Evolutionary conservation across 768 basidiomycete species (phyloP).

Genomic region (Ramaria sp.): DNA sequence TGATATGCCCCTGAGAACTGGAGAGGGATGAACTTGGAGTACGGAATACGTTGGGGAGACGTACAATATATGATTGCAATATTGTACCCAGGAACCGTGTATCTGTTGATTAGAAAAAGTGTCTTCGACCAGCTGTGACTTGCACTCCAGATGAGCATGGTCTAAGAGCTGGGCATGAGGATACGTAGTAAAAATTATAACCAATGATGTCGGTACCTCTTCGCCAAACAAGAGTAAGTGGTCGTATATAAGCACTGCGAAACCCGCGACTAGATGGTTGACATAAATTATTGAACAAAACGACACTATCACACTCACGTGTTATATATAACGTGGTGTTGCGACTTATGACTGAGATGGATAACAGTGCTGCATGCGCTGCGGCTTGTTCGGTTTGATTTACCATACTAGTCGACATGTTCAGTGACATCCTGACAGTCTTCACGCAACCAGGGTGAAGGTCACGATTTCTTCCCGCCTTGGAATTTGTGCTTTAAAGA

Average conservation of each 20-base stretch:
- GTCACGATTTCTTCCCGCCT: too few species aligned
- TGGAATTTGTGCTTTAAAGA: too few species aligned
- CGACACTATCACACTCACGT: too few species aligned
- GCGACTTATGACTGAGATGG: too few species aligned
- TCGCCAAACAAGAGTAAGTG: constrained; percentile 30
- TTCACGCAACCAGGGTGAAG: too few species aligned
- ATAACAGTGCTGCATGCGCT: too few species aligned
- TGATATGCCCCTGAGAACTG: too few species aligned
- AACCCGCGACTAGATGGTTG: constrained; percentile 19
- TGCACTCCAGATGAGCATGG: constrained; percentile 28
- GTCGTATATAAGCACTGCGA: constrained; percentile 29
- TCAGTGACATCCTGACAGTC: too few species aligned
- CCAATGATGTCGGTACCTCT: constrained; percentile 19
- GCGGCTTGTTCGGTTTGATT: too few species aligned
- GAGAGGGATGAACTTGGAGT: not conserved
- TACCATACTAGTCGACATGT: too few species aligned
- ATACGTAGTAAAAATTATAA: not conserved
- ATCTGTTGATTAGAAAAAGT: constrained; percentile 31
- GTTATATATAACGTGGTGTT: too few species aligned
- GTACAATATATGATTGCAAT: constrained; percentile 14
- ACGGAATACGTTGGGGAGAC: not conserved
- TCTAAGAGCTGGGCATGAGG: constrained; percentile 12
- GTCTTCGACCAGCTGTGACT: constrained; percentile 26
- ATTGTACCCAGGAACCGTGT: constrained; percentile 22
- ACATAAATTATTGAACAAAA: too few species aligned